Conservation (phyloP, 176 grass and related monocot species). For the Rhynchospora pubera region DNA sequence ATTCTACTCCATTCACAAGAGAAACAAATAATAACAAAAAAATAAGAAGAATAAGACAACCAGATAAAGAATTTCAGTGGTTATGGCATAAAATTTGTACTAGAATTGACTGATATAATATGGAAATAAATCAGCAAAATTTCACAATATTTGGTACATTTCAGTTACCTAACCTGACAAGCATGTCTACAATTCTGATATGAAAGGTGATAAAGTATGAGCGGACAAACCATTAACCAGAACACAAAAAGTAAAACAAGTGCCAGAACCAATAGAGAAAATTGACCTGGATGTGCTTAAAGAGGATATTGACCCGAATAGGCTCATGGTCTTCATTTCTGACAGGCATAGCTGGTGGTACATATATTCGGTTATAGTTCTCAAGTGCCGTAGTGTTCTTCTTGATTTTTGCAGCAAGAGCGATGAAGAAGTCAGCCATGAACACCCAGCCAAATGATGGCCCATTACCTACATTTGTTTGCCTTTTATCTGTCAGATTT, state of each 20-base stretch:
- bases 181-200: neutral
- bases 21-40: neutral
- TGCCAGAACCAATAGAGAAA: neutral
- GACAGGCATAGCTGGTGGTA: conserved; percentile 35
- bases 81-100: neutral
- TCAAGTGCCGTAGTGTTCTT: conserved; percentile 51
- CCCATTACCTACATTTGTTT: conserved; percentile 32
- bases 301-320: conserved; percentile 49
- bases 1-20: neutral
- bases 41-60: neutral
- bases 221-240: neutral
- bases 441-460: conserved; percentile 59
- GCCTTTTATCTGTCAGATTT: neutral
- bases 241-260: neutral
- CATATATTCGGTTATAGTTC: conserved; percentile 48
- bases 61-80: neutral
- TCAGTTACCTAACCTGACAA: neutral
- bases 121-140: neutral
- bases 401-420: conserved; percentile 30
- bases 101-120: neutral
- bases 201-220: neutral
- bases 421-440: conserved; percentile 55
- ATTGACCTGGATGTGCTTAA: conserved; percentile 50
- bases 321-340: conserved; percentile 37
- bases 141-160: neutral